Evolutionary conservation across 345 rosid species (phyloP).

Genomic region (Alliaria petiolata): DNA sequence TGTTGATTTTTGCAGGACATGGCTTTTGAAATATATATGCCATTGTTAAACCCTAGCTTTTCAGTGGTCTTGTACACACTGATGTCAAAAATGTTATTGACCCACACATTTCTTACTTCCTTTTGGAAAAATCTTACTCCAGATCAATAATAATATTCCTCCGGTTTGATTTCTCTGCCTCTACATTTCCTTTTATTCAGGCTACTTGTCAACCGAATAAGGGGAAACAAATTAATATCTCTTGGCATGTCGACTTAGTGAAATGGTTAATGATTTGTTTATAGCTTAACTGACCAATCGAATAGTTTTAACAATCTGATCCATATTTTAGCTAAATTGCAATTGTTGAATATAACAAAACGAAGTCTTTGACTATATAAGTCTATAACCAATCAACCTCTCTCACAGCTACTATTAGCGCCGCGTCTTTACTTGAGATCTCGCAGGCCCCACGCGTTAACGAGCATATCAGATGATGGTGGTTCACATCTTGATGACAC

Average conservation of each 20-base stretch:
- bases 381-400: neutral
- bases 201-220: neutral
- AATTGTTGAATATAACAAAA: too few relatives aligned
- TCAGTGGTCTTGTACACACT: slow-evolving; percentile 23
- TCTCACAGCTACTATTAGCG: neutral
- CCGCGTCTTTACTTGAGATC: too few relatives aligned
- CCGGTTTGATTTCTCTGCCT: neutral
- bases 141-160: neutral
- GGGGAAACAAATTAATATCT: neutral
- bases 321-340: neutral
- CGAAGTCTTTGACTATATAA: too few relatives aligned
- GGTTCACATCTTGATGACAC: neutral
- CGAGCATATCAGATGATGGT: too few relatives aligned
- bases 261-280: neutral
- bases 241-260: too few relatives aligned
- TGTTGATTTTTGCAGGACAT: slow-evolving; percentile 14
- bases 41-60: slow-evolving; percentile 7
- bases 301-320: neutral
- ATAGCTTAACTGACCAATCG: neutral
- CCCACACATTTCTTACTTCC: neutral
- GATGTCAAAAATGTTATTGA: slow-evolving; percentile 9
- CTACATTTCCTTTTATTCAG: neutral
- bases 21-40: neutral
- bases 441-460: neutral
- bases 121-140: neutral